Evolutionary conservation across 495 filamentous ascomycete genomes (phyloP).

Genomic region (Penicillium ucsense): DNA sequence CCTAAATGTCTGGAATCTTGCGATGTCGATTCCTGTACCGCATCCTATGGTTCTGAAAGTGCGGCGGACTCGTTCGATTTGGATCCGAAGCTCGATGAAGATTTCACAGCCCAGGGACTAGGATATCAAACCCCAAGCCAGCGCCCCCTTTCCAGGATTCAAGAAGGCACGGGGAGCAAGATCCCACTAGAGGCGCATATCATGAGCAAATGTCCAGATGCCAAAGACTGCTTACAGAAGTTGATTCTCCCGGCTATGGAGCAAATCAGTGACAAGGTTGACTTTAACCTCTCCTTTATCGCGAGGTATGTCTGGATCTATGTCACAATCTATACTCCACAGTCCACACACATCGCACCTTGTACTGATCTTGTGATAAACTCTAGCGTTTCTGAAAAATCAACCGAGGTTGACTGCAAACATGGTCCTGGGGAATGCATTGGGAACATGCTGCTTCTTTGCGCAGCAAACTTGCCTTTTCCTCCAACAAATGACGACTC

Average conservation of each 20-base stretch:
- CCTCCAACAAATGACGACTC: slow-evolving; percentile 12
- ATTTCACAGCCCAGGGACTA: background rate
- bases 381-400: slow-evolving; percentile 25
- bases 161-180: slow-evolving; percentile 14
- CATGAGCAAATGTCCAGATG: slow-evolving; percentile 93
- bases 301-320: slow-evolving; percentile 47
- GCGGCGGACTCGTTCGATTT: background rate
- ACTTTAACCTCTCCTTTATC: slow-evolving; percentile 87
- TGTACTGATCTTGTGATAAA: background rate
- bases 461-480: slow-evolving; percentile 59
- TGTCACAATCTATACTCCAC: no score
- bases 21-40: background rate
- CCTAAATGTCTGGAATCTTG: background rate
- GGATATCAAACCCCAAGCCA: background rate
- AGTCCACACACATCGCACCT: no score
- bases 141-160: background rate
- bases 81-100: background rate
- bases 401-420: slow-evolving; percentile 51
- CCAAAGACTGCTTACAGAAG: slow-evolving; percentile 66
- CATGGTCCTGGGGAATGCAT: slow-evolving; percentile 89
- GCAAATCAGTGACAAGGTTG: slow-evolving; percentile 67
- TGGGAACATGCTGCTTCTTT: slow-evolving; percentile 89
- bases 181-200: slow-evolving; percentile 85
- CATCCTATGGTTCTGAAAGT: background rate
- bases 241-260: slow-evolving; percentile 83